Evolutionary conservation across 2,329 filamentous ascomycete genomes (phyloP), one percentile per base, ranked within the genome.

Genomic region (Trichophyton benhamiae): DNA sequence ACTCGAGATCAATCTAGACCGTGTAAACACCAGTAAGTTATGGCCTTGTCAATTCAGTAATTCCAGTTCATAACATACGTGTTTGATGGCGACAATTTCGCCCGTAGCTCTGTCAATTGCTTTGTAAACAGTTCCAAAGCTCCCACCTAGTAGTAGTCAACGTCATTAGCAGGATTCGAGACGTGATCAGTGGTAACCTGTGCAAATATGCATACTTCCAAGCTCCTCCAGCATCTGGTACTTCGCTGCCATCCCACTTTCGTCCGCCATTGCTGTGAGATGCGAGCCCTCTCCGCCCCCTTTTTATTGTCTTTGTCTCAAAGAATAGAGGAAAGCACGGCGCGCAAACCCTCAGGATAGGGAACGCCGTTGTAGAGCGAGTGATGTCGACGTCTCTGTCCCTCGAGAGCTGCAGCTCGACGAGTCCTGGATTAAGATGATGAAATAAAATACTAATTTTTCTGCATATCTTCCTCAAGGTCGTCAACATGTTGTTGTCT

Each of bases 191-290:
- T 36, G 11, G 33, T 38, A 38, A 38, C 9, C 9, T 38, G 11
- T 25, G 13, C 36, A 30, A 33, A 27, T 38, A 63, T 48, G 84
- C 89, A 79, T 79, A 95, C 91, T 91, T 71, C 92, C 92, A 70
- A 97, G 82, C 79, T 97, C 94, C 80, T 97, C 92, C 70, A 97
- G 82, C 73, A 97, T 88, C 77, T 96, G 89, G 76, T 96, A 99
- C 72, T 89, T 87, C 71, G 86, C 86, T 69, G 91, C 88, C 79
- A 95, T 86, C 67, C 79, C 81, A 65, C 66, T 63, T 62, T 76
- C 75, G 62, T 74, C 75, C 61, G 70, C 72, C 74, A 76, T 76
- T 63, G 63, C 71, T 70, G 65, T 30, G 55, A 17, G n/a, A 55
- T 36, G 25, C 3, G 15, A 36, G 27, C 27, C 1, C 52, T 55